Percentiles rank a stretch among this genome's conserved stretches.
Evolutionary conservation across 2,329 filamentous ascomycete genomes (phyloP).

Genomic region (Colletotrichum ledebouriae): DNA sequence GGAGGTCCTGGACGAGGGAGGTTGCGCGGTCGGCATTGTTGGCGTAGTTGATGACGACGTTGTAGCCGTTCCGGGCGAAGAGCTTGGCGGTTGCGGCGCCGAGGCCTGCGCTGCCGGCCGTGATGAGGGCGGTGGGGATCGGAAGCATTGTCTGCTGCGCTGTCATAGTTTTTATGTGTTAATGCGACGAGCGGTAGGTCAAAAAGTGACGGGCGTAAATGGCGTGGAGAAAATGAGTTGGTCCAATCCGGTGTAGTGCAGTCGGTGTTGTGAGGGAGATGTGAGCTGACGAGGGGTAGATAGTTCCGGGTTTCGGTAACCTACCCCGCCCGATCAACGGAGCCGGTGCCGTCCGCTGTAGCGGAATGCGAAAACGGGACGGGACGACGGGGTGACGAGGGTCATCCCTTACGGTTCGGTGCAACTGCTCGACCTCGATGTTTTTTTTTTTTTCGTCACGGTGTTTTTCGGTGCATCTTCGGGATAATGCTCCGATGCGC

Average conservation of each 20-base stretch:
- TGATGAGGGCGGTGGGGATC: constrained; percentile 51
- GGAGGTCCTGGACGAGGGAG: constrained; percentile 64
- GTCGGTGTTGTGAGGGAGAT: neutral
- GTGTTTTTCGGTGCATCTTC: too few relatives aligned
- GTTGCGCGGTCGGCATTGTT: constrained; percentile 67
- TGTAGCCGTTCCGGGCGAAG: constrained; percentile 72
- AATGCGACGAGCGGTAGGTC: neutral
- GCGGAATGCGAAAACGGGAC: too few relatives aligned
- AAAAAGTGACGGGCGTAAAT: neutral
- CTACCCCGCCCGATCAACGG: neutral
- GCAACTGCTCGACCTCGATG: too few relatives aligned
- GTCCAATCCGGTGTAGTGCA: neutral
- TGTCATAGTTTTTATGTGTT: neutral
- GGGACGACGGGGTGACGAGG: too few relatives aligned
- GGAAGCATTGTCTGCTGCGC: constrained; percentile 10
- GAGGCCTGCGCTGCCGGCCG: constrained; percentile 64
- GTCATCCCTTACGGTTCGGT: too few relatives aligned
- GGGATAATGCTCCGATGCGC: too few relatives aligned
- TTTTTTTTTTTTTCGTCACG: too few relatives aligned
- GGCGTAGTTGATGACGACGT: constrained; percentile 77
- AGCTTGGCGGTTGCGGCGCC: constrained; percentile 72
- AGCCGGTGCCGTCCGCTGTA: neutral
- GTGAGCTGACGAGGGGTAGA: neutral
- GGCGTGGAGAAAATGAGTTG: neutral
- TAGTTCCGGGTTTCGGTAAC: constrained; percentile 6